Percentiles rank a stretch among this genome's conserved stretches.
phyloP scores from a whole-genome alignment of 768 basidiomycete genomes.

The Paxillus ammoniavirescens region DNA sequence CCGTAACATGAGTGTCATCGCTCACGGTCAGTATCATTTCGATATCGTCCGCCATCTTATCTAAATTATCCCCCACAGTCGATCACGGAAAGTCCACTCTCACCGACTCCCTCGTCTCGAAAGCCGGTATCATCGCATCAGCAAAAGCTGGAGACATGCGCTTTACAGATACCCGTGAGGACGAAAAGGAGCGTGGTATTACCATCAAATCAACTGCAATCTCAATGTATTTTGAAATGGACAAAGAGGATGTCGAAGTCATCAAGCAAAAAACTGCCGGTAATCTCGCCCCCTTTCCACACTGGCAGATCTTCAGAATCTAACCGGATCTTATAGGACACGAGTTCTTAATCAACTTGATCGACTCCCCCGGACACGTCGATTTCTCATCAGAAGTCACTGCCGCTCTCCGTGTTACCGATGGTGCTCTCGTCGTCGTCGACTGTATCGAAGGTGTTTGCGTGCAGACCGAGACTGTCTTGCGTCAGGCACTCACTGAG shows the following conservation, averaged over 20 bases:
- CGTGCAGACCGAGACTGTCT: constrained; percentile 98
- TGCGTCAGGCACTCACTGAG: constrained; percentile 95
- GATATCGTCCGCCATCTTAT: constrained; percentile 15
- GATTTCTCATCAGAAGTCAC: constrained; percentile 99
- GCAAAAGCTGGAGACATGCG: constrained; percentile 96
- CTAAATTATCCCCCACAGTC: constrained; percentile 49
- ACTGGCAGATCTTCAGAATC: background rate
- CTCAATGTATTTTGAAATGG: constrained; percentile 98
- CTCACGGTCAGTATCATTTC: constrained; percentile 64
- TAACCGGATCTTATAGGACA: constrained; percentile 48
- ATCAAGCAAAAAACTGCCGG: constrained; percentile 96
- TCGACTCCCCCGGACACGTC: constrained; percentile 99
- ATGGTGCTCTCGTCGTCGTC: constrained; percentile 99
- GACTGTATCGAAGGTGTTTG: constrained; percentile 99
- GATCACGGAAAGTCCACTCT: constrained; percentile 99
- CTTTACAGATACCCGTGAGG: constrained; percentile 95
- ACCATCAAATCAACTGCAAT: constrained; percentile 99
- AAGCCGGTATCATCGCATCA: constrained; percentile 97
- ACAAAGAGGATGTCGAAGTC: constrained; percentile 79
- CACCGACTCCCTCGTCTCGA: constrained; percentile 97
- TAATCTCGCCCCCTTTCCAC: constrained; percentile 33
- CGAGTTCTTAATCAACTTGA: constrained; percentile 99
- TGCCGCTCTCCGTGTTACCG: constrained; percentile 98
- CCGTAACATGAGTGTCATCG: constrained; percentile 93
- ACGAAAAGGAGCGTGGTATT: constrained; percentile 99